phyloP scores from a whole-genome alignment of 192 early-diverging fungal genomes.

The Mortierella claussenii region DNA sequence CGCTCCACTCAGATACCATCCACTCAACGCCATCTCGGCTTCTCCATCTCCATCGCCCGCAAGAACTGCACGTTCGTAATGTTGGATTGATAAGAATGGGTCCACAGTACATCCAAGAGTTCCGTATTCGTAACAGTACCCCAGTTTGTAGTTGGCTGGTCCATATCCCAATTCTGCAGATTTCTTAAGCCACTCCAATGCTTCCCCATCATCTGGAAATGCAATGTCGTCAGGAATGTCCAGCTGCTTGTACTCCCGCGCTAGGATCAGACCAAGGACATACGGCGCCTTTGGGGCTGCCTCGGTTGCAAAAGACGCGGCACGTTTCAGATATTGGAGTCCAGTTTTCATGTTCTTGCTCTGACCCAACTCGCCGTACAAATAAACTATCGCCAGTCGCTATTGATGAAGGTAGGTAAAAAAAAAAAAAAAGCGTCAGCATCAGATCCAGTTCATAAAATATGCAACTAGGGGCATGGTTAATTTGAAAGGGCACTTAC shows the following conservation, averaged over 20 bases:
- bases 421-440: constrained; percentile 1
- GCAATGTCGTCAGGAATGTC: constrained; percentile 67
- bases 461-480: no score
- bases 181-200: constrained; percentile 75
- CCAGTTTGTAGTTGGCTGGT: constrained; percentile 84
- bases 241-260: constrained; percentile 69
- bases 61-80: constrained; percentile 81
- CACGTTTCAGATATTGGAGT: constrained; percentile 83
- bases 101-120: constrained; percentile 73
- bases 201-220: constrained; percentile 78
- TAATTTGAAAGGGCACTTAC: no score
- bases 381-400: constrained; percentile 81
- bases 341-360: constrained; percentile 78
- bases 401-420: constrained; percentile 30
- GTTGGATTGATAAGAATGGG: constrained; percentile 71
- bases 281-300: constrained; percentile 79
- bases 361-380: constrained; percentile 80
- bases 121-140: constrained; percentile 82
- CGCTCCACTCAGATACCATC: constrained; percentile 88
- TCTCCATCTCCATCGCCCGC: constrained; percentile 67
- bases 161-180: constrained; percentile 79
- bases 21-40: constrained; percentile 88
- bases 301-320: constrained; percentile 74
- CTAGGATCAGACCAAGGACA: constrained; percentile 82
- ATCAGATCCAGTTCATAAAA: no score